phyloP scores from a whole-genome alignment of 257 asterid genomes.

The Rehmannia glutinosa region DNA sequence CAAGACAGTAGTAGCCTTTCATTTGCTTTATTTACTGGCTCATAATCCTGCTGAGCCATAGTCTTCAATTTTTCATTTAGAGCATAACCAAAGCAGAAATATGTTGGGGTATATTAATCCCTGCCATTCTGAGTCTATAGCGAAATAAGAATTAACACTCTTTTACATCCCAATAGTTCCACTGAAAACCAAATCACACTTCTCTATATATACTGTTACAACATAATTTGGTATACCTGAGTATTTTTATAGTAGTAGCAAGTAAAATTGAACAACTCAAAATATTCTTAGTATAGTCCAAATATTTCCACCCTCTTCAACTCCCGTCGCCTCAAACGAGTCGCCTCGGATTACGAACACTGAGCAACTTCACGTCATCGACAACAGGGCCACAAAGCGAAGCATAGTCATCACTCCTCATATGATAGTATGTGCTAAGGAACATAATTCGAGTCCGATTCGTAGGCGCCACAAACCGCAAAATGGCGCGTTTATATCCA shows the following conservation, averaged over 20 bases:
- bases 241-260: slow-evolving; percentile 8
- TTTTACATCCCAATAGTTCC: background rate
- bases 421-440: slow-evolving; percentile 84
- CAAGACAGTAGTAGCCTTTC: background rate
- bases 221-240: background rate
- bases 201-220: slow-evolving; percentile 26
- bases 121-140: background rate
- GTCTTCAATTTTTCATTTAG: background rate
- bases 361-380: slow-evolving; percentile 70
- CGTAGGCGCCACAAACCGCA: slow-evolving; percentile 57
- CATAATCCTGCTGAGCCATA: no score
- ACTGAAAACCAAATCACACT: slow-evolving; percentile 13
- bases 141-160: slow-evolving; percentile 6
- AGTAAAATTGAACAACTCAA: background rate
- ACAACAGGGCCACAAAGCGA: slow-evolving; percentile 96
- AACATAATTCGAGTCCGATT: slow-evolving; percentile 71
- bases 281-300: slow-evolving; percentile 5
- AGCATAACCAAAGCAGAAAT: background rate
- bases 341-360: slow-evolving; percentile 58
- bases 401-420: slow-evolving; percentile 76
- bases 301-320: background rate
- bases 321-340: slow-evolving; percentile 27
- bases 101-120: background rate
- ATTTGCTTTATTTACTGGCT: background rate
- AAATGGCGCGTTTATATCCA: slow-evolving; percentile 74